Evolutionary conservation across 352 stramenopile species (phyloP).

Genomic region (Phytophthora tubulina): DNA sequence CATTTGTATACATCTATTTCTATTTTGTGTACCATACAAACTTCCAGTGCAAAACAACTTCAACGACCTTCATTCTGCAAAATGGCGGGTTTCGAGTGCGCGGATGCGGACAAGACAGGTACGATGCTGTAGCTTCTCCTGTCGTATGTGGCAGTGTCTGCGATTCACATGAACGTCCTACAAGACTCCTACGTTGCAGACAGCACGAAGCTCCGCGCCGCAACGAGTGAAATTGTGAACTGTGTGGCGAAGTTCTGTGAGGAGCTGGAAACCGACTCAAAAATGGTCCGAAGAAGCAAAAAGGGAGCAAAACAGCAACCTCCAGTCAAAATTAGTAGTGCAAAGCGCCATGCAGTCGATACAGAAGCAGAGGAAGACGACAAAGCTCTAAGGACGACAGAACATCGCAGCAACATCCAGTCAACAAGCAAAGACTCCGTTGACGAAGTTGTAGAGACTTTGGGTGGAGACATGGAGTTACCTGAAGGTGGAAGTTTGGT

Average conservation of each 20-base stretch:
- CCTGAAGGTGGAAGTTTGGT: not conserved
- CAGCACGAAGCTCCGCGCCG: conserved; percentile 16
- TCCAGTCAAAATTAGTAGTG: not conserved
- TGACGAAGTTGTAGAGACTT: not conserved
- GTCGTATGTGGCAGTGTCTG: not conserved
- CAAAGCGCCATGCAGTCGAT: not conserved
- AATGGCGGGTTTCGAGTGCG: conserved; percentile 8
- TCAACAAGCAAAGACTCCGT: not conserved
- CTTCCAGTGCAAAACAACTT: conserved; percentile 19
- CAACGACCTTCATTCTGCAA: conserved; percentile 43
- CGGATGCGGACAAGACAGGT: conserved; percentile 7
- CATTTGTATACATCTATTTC: conserved; percentile 3
- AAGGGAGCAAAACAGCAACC: not conserved
- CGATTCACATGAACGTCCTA: not conserved
- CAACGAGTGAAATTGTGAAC: conserved; percentile 25
- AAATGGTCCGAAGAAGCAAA: not conserved
- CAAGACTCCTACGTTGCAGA: not conserved
- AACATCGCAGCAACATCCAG: not conserved
- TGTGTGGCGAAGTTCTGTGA: conserved; percentile 17
- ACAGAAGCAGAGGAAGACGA: not conserved
- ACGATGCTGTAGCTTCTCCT: not conserved
- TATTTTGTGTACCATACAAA: conserved; percentile 11
- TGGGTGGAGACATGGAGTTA: not conserved
- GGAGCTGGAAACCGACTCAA: conserved; percentile 6
- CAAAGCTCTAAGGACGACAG: not conserved